phyloP scores from a whole-genome alignment of 768 basidiomycete genomes.

The Antrodiella citrinella region DNA sequence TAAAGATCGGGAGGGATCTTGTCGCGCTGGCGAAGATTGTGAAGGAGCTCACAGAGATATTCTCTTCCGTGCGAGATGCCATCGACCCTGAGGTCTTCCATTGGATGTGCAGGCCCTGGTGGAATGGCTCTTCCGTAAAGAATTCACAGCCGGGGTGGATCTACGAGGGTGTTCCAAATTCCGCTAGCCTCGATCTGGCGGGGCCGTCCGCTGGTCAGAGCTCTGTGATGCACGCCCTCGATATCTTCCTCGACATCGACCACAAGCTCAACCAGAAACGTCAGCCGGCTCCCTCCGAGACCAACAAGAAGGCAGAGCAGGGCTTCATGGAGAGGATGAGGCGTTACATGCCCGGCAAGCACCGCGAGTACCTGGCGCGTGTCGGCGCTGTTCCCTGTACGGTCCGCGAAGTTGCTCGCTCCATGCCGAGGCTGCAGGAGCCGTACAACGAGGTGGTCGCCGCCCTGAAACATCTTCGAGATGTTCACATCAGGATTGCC shows the following conservation, averaged over 20 bases:
- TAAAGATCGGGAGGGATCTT: constrained; percentile 69
- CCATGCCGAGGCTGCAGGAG: constrained; percentile 50
- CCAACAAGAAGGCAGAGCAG: constrained; percentile 57
- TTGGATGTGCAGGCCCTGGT: constrained; percentile 90
- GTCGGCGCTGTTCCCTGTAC: constrained; percentile 53
- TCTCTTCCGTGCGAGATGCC: constrained; percentile 56
- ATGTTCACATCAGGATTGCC: constrained; percentile 85
- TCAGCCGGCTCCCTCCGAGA: constrained; percentile 56
- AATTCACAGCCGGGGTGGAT: constrained; percentile 52
- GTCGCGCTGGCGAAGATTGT: constrained; percentile 58
- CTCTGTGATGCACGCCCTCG: constrained; percentile 79
- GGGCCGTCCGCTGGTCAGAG: constrained; percentile 96
- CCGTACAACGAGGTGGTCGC: constrained; percentile 75
- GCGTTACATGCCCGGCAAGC: constrained; percentile 90
- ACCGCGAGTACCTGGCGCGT: constrained; percentile 74
- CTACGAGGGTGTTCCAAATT: constrained; percentile 63
- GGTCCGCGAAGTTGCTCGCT: constrained; percentile 52
- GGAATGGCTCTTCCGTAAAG: constrained; percentile 67
- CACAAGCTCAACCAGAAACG: constrained; percentile 70
- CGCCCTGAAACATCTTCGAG: constrained; percentile 76
- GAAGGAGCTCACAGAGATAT: constrained; percentile 62
- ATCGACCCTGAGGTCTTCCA: constrained; percentile 88
- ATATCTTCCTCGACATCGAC: constrained; percentile 84
- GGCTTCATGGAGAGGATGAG: constrained; percentile 93
- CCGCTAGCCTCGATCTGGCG: constrained; percentile 51